Percentiles rank a stretch among this genome's conserved stretches.
phyloP scores from a whole-genome alignment of 768 basidiomycete genomes.

The Psilocybe subaeruginosa region DNA sequence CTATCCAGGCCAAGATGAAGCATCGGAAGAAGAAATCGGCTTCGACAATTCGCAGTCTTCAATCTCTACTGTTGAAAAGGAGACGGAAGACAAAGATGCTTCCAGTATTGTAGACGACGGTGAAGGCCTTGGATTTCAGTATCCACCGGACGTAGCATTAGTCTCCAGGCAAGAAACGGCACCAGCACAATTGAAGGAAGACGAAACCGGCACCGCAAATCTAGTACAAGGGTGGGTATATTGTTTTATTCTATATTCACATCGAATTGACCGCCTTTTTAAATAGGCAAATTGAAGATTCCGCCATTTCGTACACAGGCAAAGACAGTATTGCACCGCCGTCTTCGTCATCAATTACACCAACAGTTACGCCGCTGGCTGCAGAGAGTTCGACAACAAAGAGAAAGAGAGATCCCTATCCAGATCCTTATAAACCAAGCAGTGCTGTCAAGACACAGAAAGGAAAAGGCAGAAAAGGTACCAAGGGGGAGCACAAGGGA shows the following conservation, averaged over 20 bases:
- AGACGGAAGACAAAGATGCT: conserved; percentile 18
- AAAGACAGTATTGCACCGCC: background rate
- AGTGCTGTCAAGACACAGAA: conserved; percentile 7
- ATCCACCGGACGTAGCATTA: background rate
- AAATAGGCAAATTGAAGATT: too few species aligned
- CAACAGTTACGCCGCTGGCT: background rate
- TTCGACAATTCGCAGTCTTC: conserved; percentile 34
- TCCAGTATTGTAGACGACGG: conserved; percentile 11
- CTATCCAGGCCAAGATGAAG: conserved; percentile 8
- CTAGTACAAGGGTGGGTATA: too few species aligned
- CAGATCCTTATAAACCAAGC: background rate
- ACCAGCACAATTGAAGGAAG: too few species aligned
- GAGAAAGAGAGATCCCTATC: conserved; percentile 17
- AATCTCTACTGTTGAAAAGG: conserved; percentile 28
- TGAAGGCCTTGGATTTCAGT: background rate
- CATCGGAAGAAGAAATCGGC: conserved; percentile 30
- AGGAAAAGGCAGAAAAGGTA: conserved; percentile 8
- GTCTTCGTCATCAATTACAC: background rate
- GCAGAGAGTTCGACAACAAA: conserved; percentile 3
- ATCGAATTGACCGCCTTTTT: too few species aligned
- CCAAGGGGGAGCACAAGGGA: conserved; percentile 14
- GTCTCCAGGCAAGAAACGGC: too few species aligned
- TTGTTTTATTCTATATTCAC: background rate
- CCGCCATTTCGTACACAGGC: background rate
- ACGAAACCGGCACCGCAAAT: too few species aligned